Evolutionary conservation across 2,329 filamentous ascomycete genomes (phyloP).

Genomic region (Metarhizium anisopliae): DNA sequence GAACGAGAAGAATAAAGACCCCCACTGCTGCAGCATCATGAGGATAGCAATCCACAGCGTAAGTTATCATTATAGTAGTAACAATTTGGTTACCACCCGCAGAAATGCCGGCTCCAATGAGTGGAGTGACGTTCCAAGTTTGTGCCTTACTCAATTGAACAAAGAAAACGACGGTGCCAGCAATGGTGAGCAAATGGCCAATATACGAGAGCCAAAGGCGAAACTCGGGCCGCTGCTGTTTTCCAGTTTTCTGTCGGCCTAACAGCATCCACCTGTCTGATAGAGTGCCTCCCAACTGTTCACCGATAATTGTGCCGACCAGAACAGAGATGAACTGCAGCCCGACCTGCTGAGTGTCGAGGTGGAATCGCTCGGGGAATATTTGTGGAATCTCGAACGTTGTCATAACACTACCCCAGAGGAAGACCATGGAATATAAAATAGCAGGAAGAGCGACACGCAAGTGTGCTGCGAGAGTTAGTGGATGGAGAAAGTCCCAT

Average conservation of each 20-base stretch:
- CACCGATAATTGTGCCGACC: slow-evolving; percentile 47
- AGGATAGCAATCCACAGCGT: slow-evolving; percentile 48
- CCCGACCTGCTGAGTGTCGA: slow-evolving; percentile 48
- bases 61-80: slow-evolving; percentile 51
- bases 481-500: slow-evolving; percentile 10
- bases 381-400: slow-evolving; percentile 53
- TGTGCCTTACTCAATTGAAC: slow-evolving; percentile 36
- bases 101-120: slow-evolving; percentile 42
- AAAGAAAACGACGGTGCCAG: slow-evolving; percentile 45
- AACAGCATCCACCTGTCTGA: slow-evolving; percentile 45
- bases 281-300: slow-evolving; percentile 45
- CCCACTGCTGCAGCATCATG: slow-evolving; percentile 44
- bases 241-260: slow-evolving; percentile 20
- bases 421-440: slow-evolving; percentile 49
- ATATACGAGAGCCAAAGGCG: slow-evolving; percentile 49
- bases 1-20: slow-evolving; percentile 48
- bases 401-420: slow-evolving; percentile 26
- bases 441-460: slow-evolving; percentile 26
- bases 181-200: slow-evolving; percentile 39
- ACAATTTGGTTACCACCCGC: slow-evolving; percentile 51
- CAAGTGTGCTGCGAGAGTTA: slow-evolving; percentile 1
- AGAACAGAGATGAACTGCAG: slow-evolving; percentile 49
- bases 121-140: slow-evolving; percentile 47
- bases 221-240: slow-evolving; percentile 35
- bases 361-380: slow-evolving; percentile 43